These are phyloP conservation scores for Delonix regia DNA, from an alignment of 306 rosid genomes.

Conservation along the genomic window DNA sequence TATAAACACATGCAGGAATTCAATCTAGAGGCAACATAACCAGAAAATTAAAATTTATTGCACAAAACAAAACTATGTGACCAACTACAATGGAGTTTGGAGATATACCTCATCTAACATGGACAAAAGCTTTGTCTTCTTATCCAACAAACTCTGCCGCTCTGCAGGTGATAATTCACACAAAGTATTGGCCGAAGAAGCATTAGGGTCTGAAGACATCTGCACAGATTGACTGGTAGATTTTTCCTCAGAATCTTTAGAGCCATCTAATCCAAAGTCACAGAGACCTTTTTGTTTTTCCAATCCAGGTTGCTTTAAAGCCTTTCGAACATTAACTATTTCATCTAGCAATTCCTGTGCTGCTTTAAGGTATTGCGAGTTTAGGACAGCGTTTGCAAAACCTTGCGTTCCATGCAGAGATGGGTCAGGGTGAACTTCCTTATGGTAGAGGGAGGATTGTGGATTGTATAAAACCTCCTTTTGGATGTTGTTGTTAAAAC, in stretches of 20 bases:
- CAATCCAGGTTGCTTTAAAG: slow-evolving; percentile 63
- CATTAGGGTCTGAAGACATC: slow-evolving; percentile 51
- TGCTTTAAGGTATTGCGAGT: slow-evolving; percentile 68
- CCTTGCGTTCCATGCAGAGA: slow-evolving; percentile 43
- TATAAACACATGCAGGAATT: background rate
- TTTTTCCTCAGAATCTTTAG: slow-evolving; percentile 66
- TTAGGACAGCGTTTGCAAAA: slow-evolving; percentile 41
- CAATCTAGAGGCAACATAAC: slow-evolving; percentile 1
- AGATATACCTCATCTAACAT: slow-evolving; percentile 83
- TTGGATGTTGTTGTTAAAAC: slow-evolving; percentile 36
- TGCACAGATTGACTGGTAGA: slow-evolving; percentile 49
- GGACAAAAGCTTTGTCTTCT: slow-evolving; percentile 74
- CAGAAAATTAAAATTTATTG: background rate
- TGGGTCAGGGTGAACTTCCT: slow-evolving; percentile 45
- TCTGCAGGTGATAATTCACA: slow-evolving; percentile 65
- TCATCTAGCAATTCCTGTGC: slow-evolving; percentile 86
- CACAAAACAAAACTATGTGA: background rate
- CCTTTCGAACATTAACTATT: slow-evolving; percentile 70
- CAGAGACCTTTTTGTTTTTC: slow-evolving; percentile 53
- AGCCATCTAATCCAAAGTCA: slow-evolving; percentile 49
- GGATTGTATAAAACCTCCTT: slow-evolving; percentile 61
- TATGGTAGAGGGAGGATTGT: slow-evolving; percentile 40
- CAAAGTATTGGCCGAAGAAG: slow-evolving; percentile 48
- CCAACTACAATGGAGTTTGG: background rate
- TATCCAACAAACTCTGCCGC: slow-evolving; percentile 70